A percentile compares a stretch with the other conserved stretches of the same genome.
phyloP scores from a whole-genome alignment of 2,329 filamentous ascomycete species.

The Aspergillus sp. region DNA sequence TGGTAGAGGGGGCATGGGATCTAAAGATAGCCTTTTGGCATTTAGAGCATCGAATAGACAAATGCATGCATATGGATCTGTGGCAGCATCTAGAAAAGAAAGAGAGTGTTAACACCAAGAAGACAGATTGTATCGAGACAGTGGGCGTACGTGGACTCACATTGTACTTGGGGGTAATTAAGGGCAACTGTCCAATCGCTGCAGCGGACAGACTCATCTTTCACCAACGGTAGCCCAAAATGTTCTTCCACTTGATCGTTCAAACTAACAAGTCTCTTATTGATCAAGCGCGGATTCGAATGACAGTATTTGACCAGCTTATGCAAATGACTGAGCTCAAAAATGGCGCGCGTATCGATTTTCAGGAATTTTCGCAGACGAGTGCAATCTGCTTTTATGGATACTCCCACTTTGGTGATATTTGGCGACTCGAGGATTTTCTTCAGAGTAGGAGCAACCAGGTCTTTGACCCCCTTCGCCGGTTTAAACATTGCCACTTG shows the following conservation, averaged over 20 bases:
- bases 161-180: conserved; percentile 64
- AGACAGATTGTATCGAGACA: conserved; percentile 10
- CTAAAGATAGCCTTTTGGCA: conserved; percentile 62
- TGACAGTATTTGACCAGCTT: conserved; percentile 69
- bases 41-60: conserved; percentile 74
- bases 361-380: conserved; percentile 66
- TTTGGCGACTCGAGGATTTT: conserved; percentile 68
- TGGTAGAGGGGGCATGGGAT: conserved; percentile 70
- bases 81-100: conserved; percentile 64
- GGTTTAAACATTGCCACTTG: conserved; percentile 68
- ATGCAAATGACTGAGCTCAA: conserved; percentile 82
- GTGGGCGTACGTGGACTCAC: conserved; percentile 49
- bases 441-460: conserved; percentile 70
- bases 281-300: conserved; percentile 57
- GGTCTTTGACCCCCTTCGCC: conserved; percentile 43
- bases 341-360: conserved; percentile 64
- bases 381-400: conserved; percentile 68
- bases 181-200: conserved; percentile 73
- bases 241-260: conserved; percentile 69
- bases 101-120: background rate
- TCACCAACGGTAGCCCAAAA: conserved; percentile 72
- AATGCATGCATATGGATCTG: conserved; percentile 77
- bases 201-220: conserved; percentile 66
- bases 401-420: conserved; percentile 75
- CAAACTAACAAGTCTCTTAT: conserved; percentile 65